Conservation (phyloP, 306 rosid genomes). For the Vigna reflexopilosa region DNA sequence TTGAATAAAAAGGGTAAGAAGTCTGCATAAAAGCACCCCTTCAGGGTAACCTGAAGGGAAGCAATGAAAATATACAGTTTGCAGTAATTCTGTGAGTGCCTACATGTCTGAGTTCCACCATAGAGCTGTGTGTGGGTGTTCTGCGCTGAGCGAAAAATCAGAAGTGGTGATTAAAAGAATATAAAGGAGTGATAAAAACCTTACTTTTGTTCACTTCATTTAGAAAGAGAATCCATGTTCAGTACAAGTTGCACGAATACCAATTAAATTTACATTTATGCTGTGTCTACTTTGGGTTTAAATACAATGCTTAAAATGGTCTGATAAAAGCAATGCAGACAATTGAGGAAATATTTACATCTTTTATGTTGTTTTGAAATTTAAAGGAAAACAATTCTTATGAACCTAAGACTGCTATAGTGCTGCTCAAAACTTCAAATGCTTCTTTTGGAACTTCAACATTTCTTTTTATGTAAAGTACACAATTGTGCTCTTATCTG, state of each 20-base stretch:
- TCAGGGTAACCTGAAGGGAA: too few relatives aligned
- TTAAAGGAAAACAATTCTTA: not conserved
- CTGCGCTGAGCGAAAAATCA: too few relatives aligned
- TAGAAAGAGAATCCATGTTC: not conserved
- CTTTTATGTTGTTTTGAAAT: not conserved
- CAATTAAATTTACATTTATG: not conserved
- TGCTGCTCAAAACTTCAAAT: not conserved
- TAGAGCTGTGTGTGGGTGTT: too few relatives aligned
- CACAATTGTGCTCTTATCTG: not conserved
- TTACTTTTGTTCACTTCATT: not conserved
- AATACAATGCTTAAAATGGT: not conserved
- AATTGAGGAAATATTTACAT: not conserved
- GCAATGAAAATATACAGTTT: too few relatives aligned
- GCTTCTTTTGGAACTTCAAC: not conserved
- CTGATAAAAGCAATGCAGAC: not conserved
- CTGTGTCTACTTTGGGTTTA: not conserved
- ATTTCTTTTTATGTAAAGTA: not conserved
- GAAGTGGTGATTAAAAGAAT: too few relatives aligned
- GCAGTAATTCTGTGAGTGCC: too few relatives aligned
- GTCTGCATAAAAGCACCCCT: too few relatives aligned
- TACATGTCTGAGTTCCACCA: too few relatives aligned
- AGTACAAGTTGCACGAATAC: not conserved
- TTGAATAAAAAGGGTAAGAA: too few relatives aligned
- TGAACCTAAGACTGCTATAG: not conserved
- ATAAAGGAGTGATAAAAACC: not conserved